Evolutionary conservation across 169 alveolate genomes (phyloP), one percentile per base, ranked within the genome.

Genomic region (Eimeria maxima): DNA sequence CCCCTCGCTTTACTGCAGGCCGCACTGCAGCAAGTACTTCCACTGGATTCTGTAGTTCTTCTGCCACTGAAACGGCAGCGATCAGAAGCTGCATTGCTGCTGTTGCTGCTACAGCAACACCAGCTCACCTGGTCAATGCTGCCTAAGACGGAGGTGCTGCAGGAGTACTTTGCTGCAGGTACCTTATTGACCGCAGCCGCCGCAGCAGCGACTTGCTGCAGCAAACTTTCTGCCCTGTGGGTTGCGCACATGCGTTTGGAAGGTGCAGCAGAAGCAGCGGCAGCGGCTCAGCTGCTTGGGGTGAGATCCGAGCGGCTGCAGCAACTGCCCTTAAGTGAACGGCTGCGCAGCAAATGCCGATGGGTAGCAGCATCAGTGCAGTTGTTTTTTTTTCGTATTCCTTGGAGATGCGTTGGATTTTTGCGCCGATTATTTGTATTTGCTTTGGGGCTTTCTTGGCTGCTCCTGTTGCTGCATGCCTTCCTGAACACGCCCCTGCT

Each of bases 141-240:
- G 90, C 69, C 71, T 7, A 50, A 81, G 73, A 10, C 67, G 71
- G 90, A 81, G 73, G 47, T 29, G 90, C 73, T 53, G 90, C 69
- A 81, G 71, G 90, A 81, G 86, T 42, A 38, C 3, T 53, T 81
- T 57, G 74, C 93, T 33, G 93, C 93, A n/a, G 78, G 93, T 78
- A 60, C 78, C 57, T 53, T 84, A 60, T 18, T 84, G 80, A 84
- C 93, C 22, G 80, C 65, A 45, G 93, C 93, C 29, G 93, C 93
- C 22, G 93, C 93, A 53, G 80, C 78, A 20, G 57, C 78, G 7
- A 53, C 80, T 18, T 44, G 93, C 33, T 84, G 93, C 93, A 84
- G 80, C 80, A 84, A 8, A 11, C 93, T 78, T 6, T 29, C 93
- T 13, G 78, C 78, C 22, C 76, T 84, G 93, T 57, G 93, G 93